These are phyloP conservation scores for Phoenix roebelenii DNA, from an alignment of 176 grass and related monocot species.

Conservation along the genomic window DNA sequence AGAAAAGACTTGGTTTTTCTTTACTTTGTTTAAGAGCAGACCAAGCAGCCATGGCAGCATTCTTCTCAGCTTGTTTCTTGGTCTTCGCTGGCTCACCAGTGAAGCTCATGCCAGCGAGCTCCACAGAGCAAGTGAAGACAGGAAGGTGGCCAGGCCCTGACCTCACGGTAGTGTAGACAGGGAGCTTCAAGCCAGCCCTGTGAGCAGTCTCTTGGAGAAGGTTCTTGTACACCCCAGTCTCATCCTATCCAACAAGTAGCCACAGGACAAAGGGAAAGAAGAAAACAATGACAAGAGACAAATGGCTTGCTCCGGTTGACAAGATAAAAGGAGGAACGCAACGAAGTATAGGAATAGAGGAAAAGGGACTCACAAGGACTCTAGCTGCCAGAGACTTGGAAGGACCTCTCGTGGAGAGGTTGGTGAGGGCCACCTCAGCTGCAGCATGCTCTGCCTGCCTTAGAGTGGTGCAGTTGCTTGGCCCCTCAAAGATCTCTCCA, in stretches of 20 bases:
- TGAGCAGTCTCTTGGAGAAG: slow-evolving; percentile 86
- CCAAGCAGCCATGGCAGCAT: slow-evolving; percentile 87
- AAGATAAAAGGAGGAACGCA: too few relatives aligned
- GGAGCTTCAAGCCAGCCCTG: slow-evolving; percentile 65
- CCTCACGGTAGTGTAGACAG: slow-evolving; percentile 72
- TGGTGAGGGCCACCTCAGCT: slow-evolving; percentile 66
- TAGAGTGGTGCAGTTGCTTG: slow-evolving; percentile 60
- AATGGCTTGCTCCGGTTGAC: too few relatives aligned
- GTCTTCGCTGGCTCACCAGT: slow-evolving; percentile 58
- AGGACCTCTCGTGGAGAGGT: slow-evolving; percentile 59
- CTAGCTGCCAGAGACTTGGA: slow-evolving; percentile 56
- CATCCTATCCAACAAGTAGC: slow-evolving; percentile 36
- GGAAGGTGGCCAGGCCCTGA: slow-evolving; percentile 71
- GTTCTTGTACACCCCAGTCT: slow-evolving; percentile 98
- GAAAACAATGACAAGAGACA: too few relatives aligned
- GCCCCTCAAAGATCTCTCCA: slow-evolving; percentile 72
- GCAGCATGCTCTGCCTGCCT: slow-evolving; percentile 87
- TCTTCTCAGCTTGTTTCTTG: slow-evolving; percentile 97
- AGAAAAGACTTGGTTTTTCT: background rate
- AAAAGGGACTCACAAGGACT: slow-evolving; percentile 44
- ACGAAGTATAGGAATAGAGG: background rate
- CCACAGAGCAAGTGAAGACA: slow-evolving; percentile 60
- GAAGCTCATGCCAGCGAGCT: slow-evolving; percentile 74
- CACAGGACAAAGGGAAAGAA: too few relatives aligned
- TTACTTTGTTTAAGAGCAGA: slow-evolving; percentile 70